These are phyloP conservation scores for Prunus yedoensis DNA, from an alignment of 331 rosid species.

Conservation along the genomic window DNA sequence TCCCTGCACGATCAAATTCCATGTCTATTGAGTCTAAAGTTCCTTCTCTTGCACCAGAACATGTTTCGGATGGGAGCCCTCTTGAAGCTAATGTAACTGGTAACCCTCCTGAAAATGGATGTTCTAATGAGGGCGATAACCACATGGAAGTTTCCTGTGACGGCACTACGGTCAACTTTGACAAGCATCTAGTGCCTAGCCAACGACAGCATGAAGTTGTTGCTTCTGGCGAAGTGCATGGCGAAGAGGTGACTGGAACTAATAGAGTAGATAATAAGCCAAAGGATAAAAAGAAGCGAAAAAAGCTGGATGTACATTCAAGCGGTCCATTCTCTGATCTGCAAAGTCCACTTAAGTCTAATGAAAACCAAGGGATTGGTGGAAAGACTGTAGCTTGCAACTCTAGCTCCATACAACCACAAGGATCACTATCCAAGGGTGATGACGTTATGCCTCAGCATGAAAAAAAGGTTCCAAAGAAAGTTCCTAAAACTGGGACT, in stretches of 20 bases:
- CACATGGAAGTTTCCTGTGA: conserved; percentile 14
- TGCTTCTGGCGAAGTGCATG: conserved; percentile 21
- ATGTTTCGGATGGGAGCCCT: not conserved
- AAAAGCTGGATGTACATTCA: conserved; percentile 4
- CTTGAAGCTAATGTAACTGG: conserved; percentile 7
- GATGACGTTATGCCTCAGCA: conserved; percentile 4
- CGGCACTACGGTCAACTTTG: conserved; percentile 7
- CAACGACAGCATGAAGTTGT: conserved; percentile 24
- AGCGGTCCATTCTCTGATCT: conserved; percentile 9
- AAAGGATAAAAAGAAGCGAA: conserved; percentile 21
- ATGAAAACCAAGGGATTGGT: conserved; percentile 20
- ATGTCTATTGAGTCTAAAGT: conserved; percentile 14
- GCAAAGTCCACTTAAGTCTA: conserved; percentile 18
- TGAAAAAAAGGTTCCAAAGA: conserved; percentile 32
- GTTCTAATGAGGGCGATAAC: conserved; percentile 20
- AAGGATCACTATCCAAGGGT: conserved; percentile 26
- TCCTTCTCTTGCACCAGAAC: conserved; percentile 7
- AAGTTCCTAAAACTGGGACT: conserved; percentile 31
- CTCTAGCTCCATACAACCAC: conserved; percentile 23
- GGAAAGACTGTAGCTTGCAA: conserved; percentile 25
- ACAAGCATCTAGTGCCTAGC: conserved; percentile 17
- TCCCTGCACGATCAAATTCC: conserved; percentile 21
- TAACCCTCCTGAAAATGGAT: not conserved
- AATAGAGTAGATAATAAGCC: conserved; percentile 8
- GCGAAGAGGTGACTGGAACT: conserved; percentile 23